Evolutionary conservation across 192 early-diverging fungal genomes (phyloP), one percentile per base, ranked within the genome.

Genomic region (Radiomyces spectabilis): DNA sequence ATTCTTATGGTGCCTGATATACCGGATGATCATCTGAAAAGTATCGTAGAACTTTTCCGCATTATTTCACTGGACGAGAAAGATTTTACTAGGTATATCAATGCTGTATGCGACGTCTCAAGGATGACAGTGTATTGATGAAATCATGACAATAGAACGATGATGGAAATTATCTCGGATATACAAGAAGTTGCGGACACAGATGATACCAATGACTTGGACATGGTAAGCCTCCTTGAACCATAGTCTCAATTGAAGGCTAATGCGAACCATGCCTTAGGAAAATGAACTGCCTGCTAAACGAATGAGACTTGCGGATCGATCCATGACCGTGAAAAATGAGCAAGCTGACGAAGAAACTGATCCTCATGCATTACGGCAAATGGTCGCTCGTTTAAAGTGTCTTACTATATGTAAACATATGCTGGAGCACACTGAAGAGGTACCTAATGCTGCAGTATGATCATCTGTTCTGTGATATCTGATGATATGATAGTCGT

Each of bases 121-220:
- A 53, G 2, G 15, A 33, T 12, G 34, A 32, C 13, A 18, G 52
- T 51, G 18, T 29, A 39, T 18, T 15, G 0, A 19, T 4, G 2
- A 19, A 22, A 16, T 30, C 1, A 9, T n/a, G n/a, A n/a, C n/a
- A 22, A 21, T 60, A 73, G 73, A 47, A 81, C 78, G n/a, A 83
- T 87, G 61, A 79, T 87, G 21, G 88, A 91, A 62, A 82, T 86
- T n/a, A 82, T 91, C 8, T 83, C 78, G 3, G 88, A 91, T 59
- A 85, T 91, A 29, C 81, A 86, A 46, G 76, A 86, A 51, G 46
- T 43, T 4, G 59, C 63, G 31, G 68, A 73, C 13, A 57, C 48
- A 21, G 68, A 70, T 27, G 67, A 78, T 15, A n/a, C n/a, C n/a
- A n/a, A n/a, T n/a, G n/a, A n/a, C n/a, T n/a, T n/a, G n/a, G n/a